Evolutionary conservation across 352 stramenopile genomes (phyloP), one percentile per base, ranked within the genome.

Genomic region (Phytophthora pisi): DNA sequence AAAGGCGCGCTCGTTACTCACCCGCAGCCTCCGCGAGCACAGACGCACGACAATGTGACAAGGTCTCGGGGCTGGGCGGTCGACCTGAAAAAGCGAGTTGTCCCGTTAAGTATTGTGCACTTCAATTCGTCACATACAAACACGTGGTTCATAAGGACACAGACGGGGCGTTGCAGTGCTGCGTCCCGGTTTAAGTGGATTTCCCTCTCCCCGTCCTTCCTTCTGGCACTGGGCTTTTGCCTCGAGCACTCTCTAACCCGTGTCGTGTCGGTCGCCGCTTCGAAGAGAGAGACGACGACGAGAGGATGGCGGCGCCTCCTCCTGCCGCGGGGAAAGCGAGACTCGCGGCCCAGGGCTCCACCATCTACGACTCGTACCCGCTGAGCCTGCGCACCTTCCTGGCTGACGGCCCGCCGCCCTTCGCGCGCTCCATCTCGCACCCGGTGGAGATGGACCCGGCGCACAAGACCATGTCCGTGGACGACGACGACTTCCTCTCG

Each of bases 291-390:
- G 34, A 40, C 34, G 34, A 40, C 34, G 34, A 40, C 34, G 34
- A 46, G 38, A 46, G 38, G 43, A 50, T 50, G 43, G 43, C 43
- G 43, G n/a, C 43, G 43, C n/a, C 43, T 24, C 43, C 38, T 46
- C 38, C 38, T 40, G 34, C 34, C 34, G 34, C 34, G 34, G 34
- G 34, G 34, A 40, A 15, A 40, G 34, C 34, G 34, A 40, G 57
- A 65, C 36, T 61, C 55, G 53, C 54, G 20, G 59, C 45, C 23
- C 61, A 52, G 31, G 45, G 70, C 23, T 58, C 66, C 46, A 85
- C 83, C 51, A 83, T 91, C 67, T 91, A 91, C 75, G 83, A 88
- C 51, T 81, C 76, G 74, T 91, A 89, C 59, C 79, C 83, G 68
- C 76, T 91, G 13, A 82, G 72, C 51, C 70, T 79, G 40, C 77